Conservation (phyloP, 371 early-diverging fungal genomes). For the Chytridiales sp. region DNA sequence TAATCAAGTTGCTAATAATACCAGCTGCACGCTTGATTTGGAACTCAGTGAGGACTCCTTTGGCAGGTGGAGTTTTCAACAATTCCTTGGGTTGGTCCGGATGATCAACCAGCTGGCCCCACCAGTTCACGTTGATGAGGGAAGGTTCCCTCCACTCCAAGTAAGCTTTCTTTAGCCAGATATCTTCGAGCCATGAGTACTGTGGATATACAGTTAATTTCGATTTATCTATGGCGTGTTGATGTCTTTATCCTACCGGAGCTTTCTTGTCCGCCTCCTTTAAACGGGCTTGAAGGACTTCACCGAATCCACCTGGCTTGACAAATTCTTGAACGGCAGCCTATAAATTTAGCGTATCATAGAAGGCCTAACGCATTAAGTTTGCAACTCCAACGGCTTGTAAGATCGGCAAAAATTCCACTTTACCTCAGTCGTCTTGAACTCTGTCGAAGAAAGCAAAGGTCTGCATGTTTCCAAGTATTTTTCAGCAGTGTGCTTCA, state of each 20-base stretch:
- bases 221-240: not conserved
- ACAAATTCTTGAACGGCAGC: constrained; percentile 76
- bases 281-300: constrained; percentile 80
- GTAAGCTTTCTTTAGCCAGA: constrained; percentile 86
- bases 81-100: constrained; percentile 61
- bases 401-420: no score
- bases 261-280: constrained; percentile 34
- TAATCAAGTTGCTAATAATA: constrained; percentile 63
- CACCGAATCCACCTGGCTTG: constrained; percentile 78
- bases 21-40: constrained; percentile 81
- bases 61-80: constrained; percentile 43
- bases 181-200: constrained; percentile 86
- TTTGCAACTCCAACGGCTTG: no score
- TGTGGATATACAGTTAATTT: constrained; percentile 4
- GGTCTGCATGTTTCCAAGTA: constrained; percentile 80
- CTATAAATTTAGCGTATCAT: no score
- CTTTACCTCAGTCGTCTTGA: constrained; percentile 69
- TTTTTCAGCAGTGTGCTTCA: constrained; percentile 74
- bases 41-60: constrained; percentile 62
- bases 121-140: constrained; percentile 86
- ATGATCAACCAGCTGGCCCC: constrained; percentile 62
- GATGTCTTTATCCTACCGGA: constrained; percentile 15
- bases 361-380: no score
- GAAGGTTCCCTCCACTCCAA: constrained; percentile 83
- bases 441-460: constrained; percentile 69